Conservation (phyloP, 1,284 basidiomycete genomes). For the Meripilus lineatus region DNA sequence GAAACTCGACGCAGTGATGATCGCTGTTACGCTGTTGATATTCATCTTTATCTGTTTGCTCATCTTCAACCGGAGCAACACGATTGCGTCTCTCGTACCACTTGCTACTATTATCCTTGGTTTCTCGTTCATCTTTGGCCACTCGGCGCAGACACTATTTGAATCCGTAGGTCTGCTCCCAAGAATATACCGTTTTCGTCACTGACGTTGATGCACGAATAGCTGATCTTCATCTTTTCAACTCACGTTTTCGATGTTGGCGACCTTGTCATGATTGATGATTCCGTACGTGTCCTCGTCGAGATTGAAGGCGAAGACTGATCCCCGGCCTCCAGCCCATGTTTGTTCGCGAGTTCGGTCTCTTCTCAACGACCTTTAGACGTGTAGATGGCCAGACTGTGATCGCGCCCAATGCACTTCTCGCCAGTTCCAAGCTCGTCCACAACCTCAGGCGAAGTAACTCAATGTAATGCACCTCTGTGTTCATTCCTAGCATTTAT, state of each 20-base stretch:
- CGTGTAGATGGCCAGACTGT: conserved; percentile 78
- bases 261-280: conserved; percentile 76
- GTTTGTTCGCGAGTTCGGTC: conserved; percentile 73
- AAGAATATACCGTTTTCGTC: neutral
- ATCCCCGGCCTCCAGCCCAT: conserved; percentile 38
- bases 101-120: conserved; percentile 77
- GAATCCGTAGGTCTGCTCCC: conserved; percentile 52
- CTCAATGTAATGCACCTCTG: conserved; percentile 49
- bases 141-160: conserved; percentile 79
- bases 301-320: too few species aligned
- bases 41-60: conserved; percentile 73
- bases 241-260: conserved; percentile 79
- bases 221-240: conserved; percentile 82
- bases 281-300: conserved; percentile 41
- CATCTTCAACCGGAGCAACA: conserved; percentile 71
- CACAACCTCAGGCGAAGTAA: conserved; percentile 74
- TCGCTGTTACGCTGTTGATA: conserved; percentile 54
- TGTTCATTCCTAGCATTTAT: conserved; percentile 18
- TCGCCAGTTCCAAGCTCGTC: conserved; percentile 70
- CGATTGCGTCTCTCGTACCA: conserved; percentile 75
- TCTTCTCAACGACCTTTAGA: conserved; percentile 78
- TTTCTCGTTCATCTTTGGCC: conserved; percentile 80
- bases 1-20: conserved; percentile 71
- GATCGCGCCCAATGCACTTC: conserved; percentile 76
- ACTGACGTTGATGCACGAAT: conserved; percentile 1